phyloP scores from a whole-genome alignment of 23 red algal species.

The Agarophyton chilense region DNA sequence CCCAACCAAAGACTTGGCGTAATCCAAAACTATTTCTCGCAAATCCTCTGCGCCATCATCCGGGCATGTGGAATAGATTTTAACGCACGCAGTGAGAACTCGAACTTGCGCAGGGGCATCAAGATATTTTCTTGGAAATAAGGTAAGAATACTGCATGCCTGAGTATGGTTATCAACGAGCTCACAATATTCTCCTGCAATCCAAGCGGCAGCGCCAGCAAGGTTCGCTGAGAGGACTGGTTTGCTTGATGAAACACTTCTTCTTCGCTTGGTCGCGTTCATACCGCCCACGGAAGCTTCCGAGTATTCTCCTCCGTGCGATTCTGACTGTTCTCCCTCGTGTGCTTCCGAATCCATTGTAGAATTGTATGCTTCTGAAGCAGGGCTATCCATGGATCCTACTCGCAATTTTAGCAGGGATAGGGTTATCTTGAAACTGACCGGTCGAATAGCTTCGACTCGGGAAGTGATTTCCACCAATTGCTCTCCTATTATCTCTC shows the following conservation, averaged over 20 bases:
- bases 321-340: not conserved
- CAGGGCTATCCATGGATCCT: not conserved
- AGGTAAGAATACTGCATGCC: conserved; percentile 24
- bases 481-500: conserved; percentile 61
- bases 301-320: not conserved
- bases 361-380: no score
- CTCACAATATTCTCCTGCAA: conserved; percentile 67
- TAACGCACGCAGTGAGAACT: conserved; percentile 55
- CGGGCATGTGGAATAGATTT: conserved; percentile 41
- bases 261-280: not conserved
- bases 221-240: conserved; percentile 34
- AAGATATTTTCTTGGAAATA: conserved; percentile 36
- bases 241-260: not conserved
- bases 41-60: conserved; percentile 24
- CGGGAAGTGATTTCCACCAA: conserved; percentile 76
- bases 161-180: conserved; percentile 42
- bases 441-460: conserved; percentile 74
- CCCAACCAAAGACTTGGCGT: conserved; percentile 26
- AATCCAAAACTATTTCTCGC: conserved; percentile 9
- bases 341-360: no score
- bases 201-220: conserved; percentile 54
- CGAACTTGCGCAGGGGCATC: conserved; percentile 53
- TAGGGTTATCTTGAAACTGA: conserved; percentile 57
- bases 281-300: not conserved
- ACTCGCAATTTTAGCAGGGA: conserved; percentile 27